Percentiles rank a stretch among this genome's conserved stretches.
These are phyloP conservation scores for Priceomyces fermenticarens DNA, from an alignment of 805 yeast genomes.

Conservation along the genomic window DNA sequence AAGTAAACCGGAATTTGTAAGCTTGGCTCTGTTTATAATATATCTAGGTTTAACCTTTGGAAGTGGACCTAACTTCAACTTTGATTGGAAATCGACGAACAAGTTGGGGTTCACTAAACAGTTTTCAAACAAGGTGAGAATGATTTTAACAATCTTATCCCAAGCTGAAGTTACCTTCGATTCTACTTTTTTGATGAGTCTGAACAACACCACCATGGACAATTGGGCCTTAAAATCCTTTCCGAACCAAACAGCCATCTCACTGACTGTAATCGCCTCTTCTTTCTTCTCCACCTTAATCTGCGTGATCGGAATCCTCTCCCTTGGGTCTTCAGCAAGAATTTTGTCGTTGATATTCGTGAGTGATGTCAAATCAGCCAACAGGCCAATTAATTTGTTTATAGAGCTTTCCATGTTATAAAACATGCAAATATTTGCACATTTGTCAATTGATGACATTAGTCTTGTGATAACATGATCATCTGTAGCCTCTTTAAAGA, in stretches of 20 bases:
- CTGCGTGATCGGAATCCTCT: slow-evolving; percentile 44
- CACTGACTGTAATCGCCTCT: slow-evolving; percentile 70
- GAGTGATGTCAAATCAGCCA: slow-evolving; percentile 69
- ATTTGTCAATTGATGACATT: slow-evolving; percentile 83
- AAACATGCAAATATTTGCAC: slow-evolving; percentile 70
- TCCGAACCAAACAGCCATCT: slow-evolving; percentile 80
- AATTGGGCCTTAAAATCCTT: slow-evolving; percentile 88
- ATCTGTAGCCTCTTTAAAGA: slow-evolving; percentile 85
- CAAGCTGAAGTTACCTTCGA: slow-evolving; percentile 55
- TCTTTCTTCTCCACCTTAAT: slow-evolving; percentile 51
- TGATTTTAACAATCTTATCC: slow-evolving; percentile 55
- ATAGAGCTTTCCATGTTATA: slow-evolving; percentile 56
- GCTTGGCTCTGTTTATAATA: slow-evolving; percentile 58
- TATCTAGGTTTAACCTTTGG: slow-evolving; percentile 65
- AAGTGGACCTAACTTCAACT: slow-evolving; percentile 49
- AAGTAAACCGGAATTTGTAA: slow-evolving; percentile 74
- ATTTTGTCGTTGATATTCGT: slow-evolving; percentile 36
- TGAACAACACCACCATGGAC: slow-evolving; percentile 79
- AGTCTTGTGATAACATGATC: slow-evolving; percentile 85
- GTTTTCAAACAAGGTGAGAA: slow-evolving; percentile 67
- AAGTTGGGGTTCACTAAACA: slow-evolving; percentile 62
- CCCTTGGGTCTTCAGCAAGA: slow-evolving; percentile 25
- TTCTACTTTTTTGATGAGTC: slow-evolving; percentile 62
- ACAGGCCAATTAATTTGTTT: slow-evolving; percentile 62
- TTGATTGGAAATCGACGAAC: slow-evolving; percentile 63